phyloP scores from a whole-genome alignment of 805 yeast species.

The Lachancea waltii region DNA sequence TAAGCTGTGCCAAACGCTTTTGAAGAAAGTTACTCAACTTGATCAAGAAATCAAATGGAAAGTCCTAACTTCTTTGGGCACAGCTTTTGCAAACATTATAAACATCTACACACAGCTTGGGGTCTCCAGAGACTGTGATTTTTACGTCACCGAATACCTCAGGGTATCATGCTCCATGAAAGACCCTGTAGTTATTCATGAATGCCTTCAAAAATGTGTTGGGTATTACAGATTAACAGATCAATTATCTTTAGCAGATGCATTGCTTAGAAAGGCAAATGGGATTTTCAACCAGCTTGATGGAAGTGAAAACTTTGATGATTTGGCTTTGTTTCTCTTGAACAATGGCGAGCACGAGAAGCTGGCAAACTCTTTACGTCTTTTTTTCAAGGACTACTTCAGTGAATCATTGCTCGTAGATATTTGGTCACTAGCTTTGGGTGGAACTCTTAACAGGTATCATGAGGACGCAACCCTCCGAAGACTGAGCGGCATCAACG shows the following conservation, averaged over 20 bases:
- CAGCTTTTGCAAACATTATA: slow-evolving; percentile 37
- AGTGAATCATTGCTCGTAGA: slow-evolving; percentile 12
- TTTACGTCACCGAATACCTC: slow-evolving; percentile 45
- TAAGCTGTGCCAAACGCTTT: slow-evolving; percentile 46
- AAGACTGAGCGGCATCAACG: slow-evolving; percentile 27
- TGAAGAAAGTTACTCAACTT: slow-evolving; percentile 35
- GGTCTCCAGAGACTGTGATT: slow-evolving; percentile 50
- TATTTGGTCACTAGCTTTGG: slow-evolving; percentile 23
- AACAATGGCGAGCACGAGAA: slow-evolving; percentile 19
- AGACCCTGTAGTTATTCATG: slow-evolving; percentile 25
- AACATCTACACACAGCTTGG: slow-evolving; percentile 44
- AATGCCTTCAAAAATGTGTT: slow-evolving; percentile 15
- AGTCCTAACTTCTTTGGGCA: slow-evolving; percentile 33
- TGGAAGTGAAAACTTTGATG: slow-evolving; percentile 22
- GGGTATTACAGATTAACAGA: slow-evolving; percentile 21
- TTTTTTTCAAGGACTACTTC: slow-evolving; percentile 15
- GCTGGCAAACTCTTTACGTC: slow-evolving; percentile 15
- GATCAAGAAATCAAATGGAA: slow-evolving; percentile 33
- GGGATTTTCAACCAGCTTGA: slow-evolving; percentile 23
- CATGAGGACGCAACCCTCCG: slow-evolving; percentile 15
- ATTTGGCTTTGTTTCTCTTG: slow-evolving; percentile 17
- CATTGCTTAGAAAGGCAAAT: slow-evolving; percentile 15
- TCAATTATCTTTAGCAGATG: slow-evolving; percentile 10
- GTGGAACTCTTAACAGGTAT: slow-evolving; percentile 12
- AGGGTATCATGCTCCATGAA: slow-evolving; percentile 31